phyloP scores from a whole-genome alignment of 495 filamentous ascomycete species.

The Neurospora sp. region DNA sequence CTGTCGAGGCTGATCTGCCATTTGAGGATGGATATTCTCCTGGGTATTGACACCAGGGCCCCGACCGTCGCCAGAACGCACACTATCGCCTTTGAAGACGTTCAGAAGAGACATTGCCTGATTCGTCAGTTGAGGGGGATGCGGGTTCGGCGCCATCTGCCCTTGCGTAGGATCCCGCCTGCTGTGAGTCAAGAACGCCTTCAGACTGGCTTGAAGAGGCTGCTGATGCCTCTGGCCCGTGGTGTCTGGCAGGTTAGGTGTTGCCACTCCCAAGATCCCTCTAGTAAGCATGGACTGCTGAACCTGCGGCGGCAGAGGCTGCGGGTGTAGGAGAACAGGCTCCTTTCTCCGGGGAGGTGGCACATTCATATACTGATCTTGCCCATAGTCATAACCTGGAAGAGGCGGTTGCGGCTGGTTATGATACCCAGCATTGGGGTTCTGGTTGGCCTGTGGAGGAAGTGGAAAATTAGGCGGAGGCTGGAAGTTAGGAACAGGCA shows the following conservation, averaged over 20 bases:
- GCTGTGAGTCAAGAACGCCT: not conserved
- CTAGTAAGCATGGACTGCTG: constrained; percentile 33
- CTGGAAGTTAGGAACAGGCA: constrained; percentile 25
- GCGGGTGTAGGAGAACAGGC: constrained; percentile 40
- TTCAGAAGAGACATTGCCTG: constrained; percentile 56
- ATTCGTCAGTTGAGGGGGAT: constrained; percentile 18
- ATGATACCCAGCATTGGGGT: constrained; percentile 6
- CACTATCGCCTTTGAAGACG: constrained; percentile 45
- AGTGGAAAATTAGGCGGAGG: constrained; percentile 36
- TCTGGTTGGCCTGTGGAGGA: constrained; percentile 16
- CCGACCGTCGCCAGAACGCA: constrained; percentile 4
- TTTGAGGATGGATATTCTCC: constrained; percentile 3
- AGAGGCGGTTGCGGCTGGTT: constrained; percentile 9
- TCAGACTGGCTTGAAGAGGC: not conserved
- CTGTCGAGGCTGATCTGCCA: constrained; percentile 8
- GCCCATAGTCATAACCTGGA: constrained; percentile 17
- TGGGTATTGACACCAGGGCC: constrained; percentile 5
- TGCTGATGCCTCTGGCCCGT: constrained; percentile 29
- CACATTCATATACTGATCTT: constrained; percentile 14
- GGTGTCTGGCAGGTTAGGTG: constrained; percentile 16
- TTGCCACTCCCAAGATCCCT: constrained; percentile 14
- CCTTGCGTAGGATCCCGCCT: constrained; percentile 29
- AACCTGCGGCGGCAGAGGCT: constrained; percentile 43
- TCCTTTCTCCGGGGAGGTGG: constrained; percentile 23
- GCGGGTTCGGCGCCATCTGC: constrained; percentile 15